These are phyloP conservation scores for Lactarius vividus DNA, from an alignment of 768 basidiomycete species.

Conservation along the genomic window DNA sequence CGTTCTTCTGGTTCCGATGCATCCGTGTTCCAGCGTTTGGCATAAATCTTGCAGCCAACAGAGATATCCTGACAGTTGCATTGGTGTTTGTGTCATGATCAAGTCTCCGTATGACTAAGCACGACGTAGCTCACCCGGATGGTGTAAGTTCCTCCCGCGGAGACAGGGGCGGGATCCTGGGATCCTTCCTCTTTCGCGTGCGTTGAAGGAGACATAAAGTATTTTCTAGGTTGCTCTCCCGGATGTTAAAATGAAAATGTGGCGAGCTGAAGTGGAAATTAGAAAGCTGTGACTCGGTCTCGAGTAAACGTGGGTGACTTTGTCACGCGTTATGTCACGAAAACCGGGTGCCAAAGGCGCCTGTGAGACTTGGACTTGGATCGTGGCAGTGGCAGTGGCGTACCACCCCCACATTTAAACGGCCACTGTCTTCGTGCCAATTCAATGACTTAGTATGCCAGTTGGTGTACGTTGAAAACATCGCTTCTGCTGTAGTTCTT, in stretches of 20 bases:
- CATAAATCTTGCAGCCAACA: conserved; percentile 95
- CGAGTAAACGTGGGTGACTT: conserved; percentile 13
- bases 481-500: neutral
- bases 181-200: conserved; percentile 38
- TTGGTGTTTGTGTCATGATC: conserved; percentile 27
- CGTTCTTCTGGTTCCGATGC: conserved; percentile 77
- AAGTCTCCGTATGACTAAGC: conserved; percentile 25
- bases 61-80: conserved; percentile 61
- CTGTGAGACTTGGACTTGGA: too few relatives aligned
- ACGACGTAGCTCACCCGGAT: conserved; percentile 56
- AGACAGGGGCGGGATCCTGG: conserved; percentile 58
- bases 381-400: neutral
- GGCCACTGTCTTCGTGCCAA: neutral
- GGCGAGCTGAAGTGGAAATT: conserved; percentile 12
- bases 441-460: neutral
- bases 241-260: neutral
- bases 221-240: neutral
- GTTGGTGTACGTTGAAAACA: neutral
- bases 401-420: neutral
- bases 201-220: conserved; percentile 27
- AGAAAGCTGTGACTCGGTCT: conserved; percentile 22
- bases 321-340: neutral
- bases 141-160: conserved; percentile 70
- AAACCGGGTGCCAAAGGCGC: neutral
- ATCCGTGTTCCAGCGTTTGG: conserved; percentile 72